Evolutionary conservation across 2,329 filamentous ascomycete species (phyloP), one percentile per base, ranked within the genome.

Genomic region (Epicoccum nigrum): DNA sequence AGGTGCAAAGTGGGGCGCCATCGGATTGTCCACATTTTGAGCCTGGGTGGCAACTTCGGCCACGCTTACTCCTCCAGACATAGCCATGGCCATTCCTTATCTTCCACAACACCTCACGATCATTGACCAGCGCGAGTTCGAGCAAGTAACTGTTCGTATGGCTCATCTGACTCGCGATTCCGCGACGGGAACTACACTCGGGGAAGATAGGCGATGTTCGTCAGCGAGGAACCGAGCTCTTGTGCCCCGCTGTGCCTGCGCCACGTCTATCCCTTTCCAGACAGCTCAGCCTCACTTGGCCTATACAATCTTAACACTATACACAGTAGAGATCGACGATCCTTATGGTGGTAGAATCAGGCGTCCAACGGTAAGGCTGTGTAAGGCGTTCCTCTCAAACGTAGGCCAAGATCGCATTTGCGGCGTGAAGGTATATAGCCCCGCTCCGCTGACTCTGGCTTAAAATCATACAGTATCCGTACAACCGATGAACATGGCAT

Each of bases 401-500:
- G 52, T 55, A 35, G 42, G 51, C 54, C 51, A 60, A 53, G 41
- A 34, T 11, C 34, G 4, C 32, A n/a, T 13, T 15, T 40, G 16
- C 16, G 11, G 17, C 9, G 27, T 25, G 13, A 15, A 16, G 16
- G 17, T 44, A 47, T 47, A 45, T 45, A 51, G 20, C 5, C 23
- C 23, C 23, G 23, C 23, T 4, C 16, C n/a, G 27, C 27, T 32
- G 28, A 16, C 27, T 16, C 2, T 5, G 7, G 11, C 20, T 27
- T 33, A 11, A 9, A 16, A 33, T 33, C 7, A 31, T 6, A 31
- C 30, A 33, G 9, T 19, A 33, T 19, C 31, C 8, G 8, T 15
- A 19, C 7, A 7, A n/a, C n/a, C n/a, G 7, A 9, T 9, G 17
- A 41, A 1, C 33, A 67, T 66, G 66, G 50, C 52, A 21, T 59